phyloP scores from a whole-genome alignment of 129 eudicot genomes.

The Flaveria robusta region DNA sequence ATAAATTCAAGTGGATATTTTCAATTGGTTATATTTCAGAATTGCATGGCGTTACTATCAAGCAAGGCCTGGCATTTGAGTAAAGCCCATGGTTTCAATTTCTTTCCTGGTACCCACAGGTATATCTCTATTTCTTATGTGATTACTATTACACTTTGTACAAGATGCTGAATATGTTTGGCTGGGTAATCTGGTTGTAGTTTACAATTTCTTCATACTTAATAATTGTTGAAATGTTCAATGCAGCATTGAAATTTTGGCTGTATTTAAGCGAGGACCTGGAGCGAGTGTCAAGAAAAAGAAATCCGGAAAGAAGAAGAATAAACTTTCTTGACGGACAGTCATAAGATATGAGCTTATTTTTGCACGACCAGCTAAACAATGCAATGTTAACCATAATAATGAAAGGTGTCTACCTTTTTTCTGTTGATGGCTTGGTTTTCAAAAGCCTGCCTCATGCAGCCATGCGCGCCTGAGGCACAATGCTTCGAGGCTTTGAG shows the following conservation, averaged over 20 bases:
- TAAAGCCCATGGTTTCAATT: constrained; percentile 91
- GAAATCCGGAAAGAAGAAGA: constrained; percentile 63
- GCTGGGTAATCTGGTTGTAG: not conserved
- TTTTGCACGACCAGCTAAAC: constrained; percentile 30
- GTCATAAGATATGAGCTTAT: constrained; percentile 13
- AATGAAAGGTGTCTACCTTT: not conserved
- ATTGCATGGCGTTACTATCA: constrained; percentile 74
- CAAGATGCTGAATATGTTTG: not conserved
- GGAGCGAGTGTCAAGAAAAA: constrained; percentile 49
- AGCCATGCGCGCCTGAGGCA: no score
- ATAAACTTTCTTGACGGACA: constrained; percentile 34
- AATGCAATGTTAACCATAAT: constrained; percentile 25
- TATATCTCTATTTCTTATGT: constrained; percentile 31
- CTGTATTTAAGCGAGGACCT: constrained; percentile 76
- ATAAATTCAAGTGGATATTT: not conserved
- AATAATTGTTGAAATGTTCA: constrained; percentile 15
- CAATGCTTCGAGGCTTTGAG: no score
- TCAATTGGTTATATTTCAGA: constrained; percentile 42
- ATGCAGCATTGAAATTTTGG: constrained; percentile 94
- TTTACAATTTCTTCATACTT: not conserved
- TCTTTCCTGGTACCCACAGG: constrained; percentile 98
- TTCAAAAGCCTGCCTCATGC: no score
- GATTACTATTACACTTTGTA: constrained; percentile 22
- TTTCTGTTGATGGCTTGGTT: no score
- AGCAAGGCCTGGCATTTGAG: constrained; percentile 84